Evolutionary conservation across 2,329 filamentous ascomycete species (phyloP), one percentile per base, ranked within the genome.

Genomic region (Magnaporthiopsis incrustans): DNA sequence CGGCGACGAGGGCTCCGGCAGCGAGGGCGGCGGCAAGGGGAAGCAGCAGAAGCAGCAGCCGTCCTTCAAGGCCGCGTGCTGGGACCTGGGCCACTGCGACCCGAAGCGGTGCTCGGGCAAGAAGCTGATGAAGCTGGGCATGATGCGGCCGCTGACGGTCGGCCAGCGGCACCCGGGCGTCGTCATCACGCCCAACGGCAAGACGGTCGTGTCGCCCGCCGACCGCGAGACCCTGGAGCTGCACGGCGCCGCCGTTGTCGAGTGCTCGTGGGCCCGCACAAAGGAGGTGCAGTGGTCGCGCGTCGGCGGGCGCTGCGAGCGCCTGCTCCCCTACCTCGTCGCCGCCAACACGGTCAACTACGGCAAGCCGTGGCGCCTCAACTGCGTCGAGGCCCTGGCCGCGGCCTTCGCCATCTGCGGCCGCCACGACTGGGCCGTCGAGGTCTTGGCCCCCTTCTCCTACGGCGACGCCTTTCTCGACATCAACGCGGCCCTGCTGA

Each of bases 321-420:
- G 95, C 63, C 76, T 97, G 67, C 79, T 99, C 64, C 95, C 95
- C 0, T 99, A 99, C 75, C 87, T 99, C 10, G 93, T 99, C 61
- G 95, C 95, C 7, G 95, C 95, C 60, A 99, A 99, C 75, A 89
- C 90, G 1, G 95, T 97, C 72, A 99, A 99, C 78, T 99, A 99
- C 77, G 95, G 95, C 66, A 91, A 91, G 72, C 95, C 95, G 6
- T 97, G 93, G 91, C 83, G 93, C 64, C 76, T 99, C 67, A 99
- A 99, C 76, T 99, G 95, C 71, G 95, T 92, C 35, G 95, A 99
- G 79, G 95, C 95, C 4, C 81, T 99, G 60, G 95, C 92, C 0
- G 94, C 95, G 4, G 91, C 91, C 27, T 99, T 96, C 73, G 91
- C 85, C 71, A 99, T 99, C 68, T 98, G 94, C 70, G 92, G 95